A percentile compares a stretch with the other conserved stretches of the same genome.
phyloP scores from a whole-genome alignment of 371 early-diverging fungal species.

The Ordospora colligata region DNA sequence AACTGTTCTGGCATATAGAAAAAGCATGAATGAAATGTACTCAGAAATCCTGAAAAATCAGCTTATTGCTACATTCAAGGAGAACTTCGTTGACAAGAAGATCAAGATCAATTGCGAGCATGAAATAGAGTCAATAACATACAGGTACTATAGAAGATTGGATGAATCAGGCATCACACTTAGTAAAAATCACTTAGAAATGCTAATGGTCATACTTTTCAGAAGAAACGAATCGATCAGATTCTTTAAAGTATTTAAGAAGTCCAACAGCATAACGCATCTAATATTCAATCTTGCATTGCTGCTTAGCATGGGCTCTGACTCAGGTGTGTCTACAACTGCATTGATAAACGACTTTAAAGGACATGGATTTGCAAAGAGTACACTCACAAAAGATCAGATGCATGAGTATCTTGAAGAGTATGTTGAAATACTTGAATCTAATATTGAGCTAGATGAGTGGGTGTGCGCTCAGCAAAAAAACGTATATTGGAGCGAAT shows the following conservation, averaged over 20 bases:
- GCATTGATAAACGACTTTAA: constrained; percentile 3
- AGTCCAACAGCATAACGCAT: neutral
- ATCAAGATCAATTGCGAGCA: constrained; percentile 55
- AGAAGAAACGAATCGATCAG: constrained; percentile 44
- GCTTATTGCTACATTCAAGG: constrained; percentile 16
- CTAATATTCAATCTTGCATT: constrained; percentile 39
- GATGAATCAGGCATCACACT: neutral
- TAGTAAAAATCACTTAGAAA: neutral
- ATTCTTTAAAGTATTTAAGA: constrained; percentile 37
- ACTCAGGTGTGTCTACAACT: neutral
- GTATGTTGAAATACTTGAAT: neutral
- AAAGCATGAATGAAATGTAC: constrained; percentile 15
- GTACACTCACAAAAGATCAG: neutral
- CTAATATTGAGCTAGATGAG: neutral
- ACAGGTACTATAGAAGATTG: constrained; percentile 26
- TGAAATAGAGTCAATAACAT: constrained; percentile 52
- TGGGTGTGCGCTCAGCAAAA: constrained; percentile 30
- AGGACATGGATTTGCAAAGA: neutral
- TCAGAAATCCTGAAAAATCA: constrained; percentile 7
- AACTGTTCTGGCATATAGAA: neutral
- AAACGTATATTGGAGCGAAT: constrained; percentile 36
- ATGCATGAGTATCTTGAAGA: neutral
- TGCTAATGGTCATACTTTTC: constrained; percentile 33
- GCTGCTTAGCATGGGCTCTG: constrained; percentile 13
- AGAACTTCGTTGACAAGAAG: neutral